These are phyloP conservation scores for Psilocybe mexicana DNA, from an alignment of 1,284 basidiomycete genomes.

Conservation along the genomic window DNA sequence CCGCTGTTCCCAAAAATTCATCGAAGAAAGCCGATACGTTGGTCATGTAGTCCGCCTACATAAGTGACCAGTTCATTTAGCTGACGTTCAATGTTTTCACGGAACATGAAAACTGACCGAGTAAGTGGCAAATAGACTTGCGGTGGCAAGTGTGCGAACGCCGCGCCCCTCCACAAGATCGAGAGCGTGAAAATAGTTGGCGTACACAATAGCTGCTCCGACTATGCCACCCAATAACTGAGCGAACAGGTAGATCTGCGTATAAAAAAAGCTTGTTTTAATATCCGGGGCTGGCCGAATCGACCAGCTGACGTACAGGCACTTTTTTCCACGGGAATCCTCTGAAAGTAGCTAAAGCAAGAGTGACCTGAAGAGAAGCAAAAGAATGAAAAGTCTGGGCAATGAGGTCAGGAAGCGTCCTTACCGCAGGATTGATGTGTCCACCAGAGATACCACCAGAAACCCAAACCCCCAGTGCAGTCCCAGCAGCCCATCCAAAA, in stretches of 20 bases:
- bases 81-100: conserved; percentile 6
- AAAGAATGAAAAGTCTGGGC: not conserved
- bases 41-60: conserved; percentile 58
- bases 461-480: conserved; percentile 68
- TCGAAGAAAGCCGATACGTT: conserved; percentile 60
- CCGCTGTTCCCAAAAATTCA: conserved; percentile 62
- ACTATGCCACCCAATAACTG: conserved; percentile 73
- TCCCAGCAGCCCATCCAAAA: conserved; percentile 70
- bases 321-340: conserved; percentile 82
- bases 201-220: conserved; percentile 71
- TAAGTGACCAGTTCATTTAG: not conserved
- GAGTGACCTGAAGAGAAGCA: conserved; percentile 49
- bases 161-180: conserved; percentile 61
- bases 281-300: not conserved
- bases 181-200: conserved; percentile 77
- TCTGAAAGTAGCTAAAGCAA: conserved; percentile 68
- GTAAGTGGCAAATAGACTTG: conserved; percentile 70
- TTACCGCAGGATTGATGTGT: conserved; percentile 76
- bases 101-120: conserved; percentile 45
- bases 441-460: conserved; percentile 70
- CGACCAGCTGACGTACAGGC: conserved; percentile 38
- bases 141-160: conserved; percentile 70
- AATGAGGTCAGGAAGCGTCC: conserved; percentile 18
- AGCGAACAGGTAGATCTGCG: conserved; percentile 60
- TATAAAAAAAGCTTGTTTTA: not conserved